A percentile compares a stretch with the other conserved stretches of the same genome.
Conservation (phyloP, 768 basidiomycete species). For the Lactifluus hygrophoroides region DNA sequence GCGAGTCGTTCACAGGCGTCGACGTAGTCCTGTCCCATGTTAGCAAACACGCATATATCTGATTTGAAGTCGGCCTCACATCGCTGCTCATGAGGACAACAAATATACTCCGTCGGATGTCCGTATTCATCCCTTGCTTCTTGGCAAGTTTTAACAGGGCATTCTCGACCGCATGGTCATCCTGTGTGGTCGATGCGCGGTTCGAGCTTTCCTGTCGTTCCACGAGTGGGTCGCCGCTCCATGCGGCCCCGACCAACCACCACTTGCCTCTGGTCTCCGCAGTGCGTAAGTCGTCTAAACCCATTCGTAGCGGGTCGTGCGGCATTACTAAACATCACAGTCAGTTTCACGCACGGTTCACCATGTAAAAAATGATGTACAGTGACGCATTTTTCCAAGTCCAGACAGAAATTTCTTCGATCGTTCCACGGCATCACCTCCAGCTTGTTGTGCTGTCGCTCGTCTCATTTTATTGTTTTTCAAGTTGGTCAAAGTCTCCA, state of each 20-base stretch:
- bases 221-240: slow-evolving; percentile 85
- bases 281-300: slow-evolving; percentile 74
- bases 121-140: slow-evolving; percentile 98
- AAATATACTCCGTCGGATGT: slow-evolving; percentile 85
- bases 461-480: slow-evolving; percentile 84
- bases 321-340: slow-evolving; percentile 50
- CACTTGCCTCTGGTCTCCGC: slow-evolving; percentile 89
- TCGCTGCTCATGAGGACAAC: slow-evolving; percentile 94
- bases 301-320: slow-evolving; percentile 80
- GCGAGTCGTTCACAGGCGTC: slow-evolving; percentile 89
- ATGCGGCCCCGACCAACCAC: slow-evolving; percentile 98
- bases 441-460: slow-evolving; percentile 54
- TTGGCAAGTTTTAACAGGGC: slow-evolving; percentile 71
- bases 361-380: slow-evolving; percentile 31
- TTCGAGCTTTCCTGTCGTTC: slow-evolving; percentile 47
- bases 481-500: slow-evolving; percentile 85
- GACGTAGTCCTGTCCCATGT: slow-evolving; percentile 68
- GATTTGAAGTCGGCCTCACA: slow-evolving; percentile 37
- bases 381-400: slow-evolving; percentile 67
- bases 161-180: slow-evolving; percentile 28
- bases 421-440: slow-evolving; percentile 65
- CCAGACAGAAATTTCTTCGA: slow-evolving; percentile 84
- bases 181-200: slow-evolving; percentile 23
- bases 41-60: neutral
- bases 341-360: slow-evolving; percentile 1